Evolutionary conservation across 225 moss, liverwort and hornwort species (phyloP).

Genomic region (Neckera pumila): DNA sequence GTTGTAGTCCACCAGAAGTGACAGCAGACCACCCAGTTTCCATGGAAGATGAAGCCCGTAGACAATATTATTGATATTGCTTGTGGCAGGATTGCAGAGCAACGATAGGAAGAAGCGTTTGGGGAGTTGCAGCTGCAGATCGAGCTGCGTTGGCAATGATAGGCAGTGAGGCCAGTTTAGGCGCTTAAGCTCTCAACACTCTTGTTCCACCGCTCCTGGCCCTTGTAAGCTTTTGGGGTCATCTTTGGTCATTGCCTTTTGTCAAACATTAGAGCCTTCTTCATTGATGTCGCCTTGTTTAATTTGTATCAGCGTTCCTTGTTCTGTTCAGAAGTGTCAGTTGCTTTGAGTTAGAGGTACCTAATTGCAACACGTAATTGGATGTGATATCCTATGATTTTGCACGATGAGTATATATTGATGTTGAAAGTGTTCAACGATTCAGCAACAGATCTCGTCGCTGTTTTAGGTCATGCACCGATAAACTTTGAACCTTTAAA

Average conservation of each 20-base stretch:
- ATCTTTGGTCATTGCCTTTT: not conserved
- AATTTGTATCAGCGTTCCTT: not conserved
- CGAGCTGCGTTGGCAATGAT: conserved; percentile 34
- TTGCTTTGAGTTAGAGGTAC: not conserved
- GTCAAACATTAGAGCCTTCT: not conserved
- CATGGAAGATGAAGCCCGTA: too few species aligned
- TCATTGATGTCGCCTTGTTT: not conserved
- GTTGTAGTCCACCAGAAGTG: too few species aligned
- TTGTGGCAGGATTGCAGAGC: conserved; percentile 41
- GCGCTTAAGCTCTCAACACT: conserved; percentile 27
- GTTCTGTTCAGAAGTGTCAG: not conserved
- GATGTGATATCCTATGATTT: not conserved
- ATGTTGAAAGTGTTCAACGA: not conserved
- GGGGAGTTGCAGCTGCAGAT: conserved; percentile 33
- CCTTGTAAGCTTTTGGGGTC: conserved; percentile 24
- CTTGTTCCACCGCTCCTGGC: conserved; percentile 45
- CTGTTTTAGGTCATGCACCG: not conserved
- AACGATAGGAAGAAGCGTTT: conserved; percentile 66
- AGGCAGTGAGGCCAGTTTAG: conserved; percentile 21
- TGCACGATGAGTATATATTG: not conserved
- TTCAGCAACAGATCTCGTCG: not conserved
- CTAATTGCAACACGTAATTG: too few species aligned
- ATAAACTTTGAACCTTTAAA: not conserved
- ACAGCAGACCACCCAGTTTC: too few species aligned
- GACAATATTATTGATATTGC: not conserved